Evolutionary conservation across 371 early-diverging fungal genomes (phyloP), one percentile per base, ranked within the genome.

Genomic region (Capillidium heterosporum): DNA sequence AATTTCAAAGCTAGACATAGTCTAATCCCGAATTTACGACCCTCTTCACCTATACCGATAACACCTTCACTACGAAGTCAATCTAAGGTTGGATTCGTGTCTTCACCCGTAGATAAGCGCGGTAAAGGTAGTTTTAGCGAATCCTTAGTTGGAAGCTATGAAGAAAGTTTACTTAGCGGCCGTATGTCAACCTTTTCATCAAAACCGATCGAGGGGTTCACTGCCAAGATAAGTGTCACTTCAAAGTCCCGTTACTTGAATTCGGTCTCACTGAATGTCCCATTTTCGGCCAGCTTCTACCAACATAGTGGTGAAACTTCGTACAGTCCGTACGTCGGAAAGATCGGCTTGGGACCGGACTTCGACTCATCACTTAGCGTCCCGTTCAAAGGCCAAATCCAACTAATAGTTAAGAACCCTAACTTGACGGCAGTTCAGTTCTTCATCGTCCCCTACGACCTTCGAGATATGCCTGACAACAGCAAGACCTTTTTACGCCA

Each of bases 401-500:
- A 88, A 62, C 73, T 90, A 10, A 78, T 86, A 31, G 80, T 90
- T 65, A 83, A 85, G 64, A 90, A 90, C 57, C 82, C 84, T 0
- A 72, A 77, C 65, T 75, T 76, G 50, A 84, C 87, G 0, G 85
- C 81, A 0, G 80, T 87, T 52, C 87, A 90, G 61, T 63, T 88
- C 0, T 88, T 86, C 58, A 57, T 88, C 32, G 67, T 90, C 0
- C 88, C 87, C 0, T 90, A 88, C 60, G 85, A 90, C 63, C 76
- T 87, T 51, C 66, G 66, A 4, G 84, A 82, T 41, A 83, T 88
- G 86, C 87, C 88, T 0, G 59, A 70, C 7, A 65, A 65, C 31
- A 71, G 78, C 4, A 85, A 85, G 61, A 90, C 90, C 8, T 84
- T 88, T 61, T 62, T 90, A 24, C 75, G 90, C 7, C 88, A 88